Conservation (phyloP, 2,329 filamentous ascomycete genomes). For the Neofusicoccum umdonicola region DNA sequence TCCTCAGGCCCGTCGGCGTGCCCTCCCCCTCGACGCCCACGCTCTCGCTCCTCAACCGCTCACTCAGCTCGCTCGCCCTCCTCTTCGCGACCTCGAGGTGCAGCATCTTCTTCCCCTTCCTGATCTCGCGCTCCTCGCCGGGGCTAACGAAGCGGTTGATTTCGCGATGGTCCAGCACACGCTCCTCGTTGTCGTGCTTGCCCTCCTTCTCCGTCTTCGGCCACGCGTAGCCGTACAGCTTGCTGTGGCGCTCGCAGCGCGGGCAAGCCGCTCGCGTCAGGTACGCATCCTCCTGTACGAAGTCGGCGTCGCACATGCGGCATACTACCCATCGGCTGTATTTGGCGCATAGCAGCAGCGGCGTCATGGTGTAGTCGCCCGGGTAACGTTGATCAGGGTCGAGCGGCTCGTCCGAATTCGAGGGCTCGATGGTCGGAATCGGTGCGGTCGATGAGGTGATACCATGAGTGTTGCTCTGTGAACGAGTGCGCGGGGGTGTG, state of each 20-base stretch:
- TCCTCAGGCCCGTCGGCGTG: neutral
- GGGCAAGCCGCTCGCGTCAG: conserved; percentile 82
- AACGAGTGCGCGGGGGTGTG: conserved; percentile 33
- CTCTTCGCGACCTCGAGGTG: conserved; percentile 16
- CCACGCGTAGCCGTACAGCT: conserved; percentile 93
- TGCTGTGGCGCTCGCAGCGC: conserved; percentile 91
- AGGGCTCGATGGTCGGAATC: conserved; percentile 24
- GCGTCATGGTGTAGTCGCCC: conserved; percentile 72
- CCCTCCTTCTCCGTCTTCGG: conserved; percentile 87
- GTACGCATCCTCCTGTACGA: conserved; percentile 87
- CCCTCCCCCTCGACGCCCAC: neutral
- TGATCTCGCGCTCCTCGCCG: conserved; percentile 55
- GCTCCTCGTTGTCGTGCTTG: conserved; percentile 64
- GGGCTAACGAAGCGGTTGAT: conserved; percentile 78
- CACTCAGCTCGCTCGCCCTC: conserved; percentile 3
- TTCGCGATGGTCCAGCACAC: conserved; percentile 78
- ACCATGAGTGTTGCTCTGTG: conserved; percentile 21
- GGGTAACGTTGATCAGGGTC: conserved; percentile 35
- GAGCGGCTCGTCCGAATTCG: conserved; percentile 17
- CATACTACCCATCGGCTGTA: conserved; percentile 85
- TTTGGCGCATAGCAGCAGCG: conserved; percentile 71
- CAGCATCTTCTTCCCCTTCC: conserved; percentile 26
- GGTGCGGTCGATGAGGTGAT: conserved; percentile 29
- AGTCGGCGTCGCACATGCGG: conserved; percentile 75
- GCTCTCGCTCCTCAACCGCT: conserved; percentile 2